Base-by-base conservation (phyloP, 768 basidiomycete genomes). In the Lyophyllum decastes region DNA sequence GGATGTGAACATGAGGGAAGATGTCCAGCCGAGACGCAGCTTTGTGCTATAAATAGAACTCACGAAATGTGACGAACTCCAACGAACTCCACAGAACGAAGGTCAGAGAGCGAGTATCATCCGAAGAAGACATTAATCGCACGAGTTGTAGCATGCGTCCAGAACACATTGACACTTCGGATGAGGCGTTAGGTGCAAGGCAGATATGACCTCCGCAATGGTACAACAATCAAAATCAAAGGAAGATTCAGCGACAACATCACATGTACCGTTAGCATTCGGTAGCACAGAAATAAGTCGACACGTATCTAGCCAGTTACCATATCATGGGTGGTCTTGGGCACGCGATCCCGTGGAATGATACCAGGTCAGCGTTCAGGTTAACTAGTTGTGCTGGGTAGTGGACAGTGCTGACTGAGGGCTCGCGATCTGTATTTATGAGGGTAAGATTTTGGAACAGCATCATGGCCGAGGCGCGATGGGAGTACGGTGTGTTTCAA, bases 191-290 rank as follows among this genome's bases (percentile, higher is more conserved):
- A 11, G 19, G 14, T 45, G 35, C 5, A 22, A 11, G 21, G 9
- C 34, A 11, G 30, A 35, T 33, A 49, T 19, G 49, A 27, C 34
- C 21, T 24, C 34, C 12, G 21, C 49, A 38, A 50, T 21, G 30
- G 2, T 35, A 11, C 30, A 33, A 33, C 49, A 50, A 50, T 50
- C 49, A 50, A 50, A 50, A 50, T 50, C 33, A 34, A 35, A 50
- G 25, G 47, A 48, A 48, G 47, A 26, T 12, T 11, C 5, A 19
- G 34, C n/a, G 22, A 21, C 16, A 21, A n/a, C 47, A 17, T 50
- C 49, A 50, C 49, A 50, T 50, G 49, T 16, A 34, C 34, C 10
- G 34, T 25, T n/a, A n/a, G n/a, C n/a, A 22, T 22, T 21, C n/a
- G 16, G 9, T 2, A 40, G 17, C 4, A 14, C 38, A 40, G 4